Base-by-base conservation (phyloP, 1,284 basidiomycete genomes). In the Ustilago shanxiensis region DNA sequence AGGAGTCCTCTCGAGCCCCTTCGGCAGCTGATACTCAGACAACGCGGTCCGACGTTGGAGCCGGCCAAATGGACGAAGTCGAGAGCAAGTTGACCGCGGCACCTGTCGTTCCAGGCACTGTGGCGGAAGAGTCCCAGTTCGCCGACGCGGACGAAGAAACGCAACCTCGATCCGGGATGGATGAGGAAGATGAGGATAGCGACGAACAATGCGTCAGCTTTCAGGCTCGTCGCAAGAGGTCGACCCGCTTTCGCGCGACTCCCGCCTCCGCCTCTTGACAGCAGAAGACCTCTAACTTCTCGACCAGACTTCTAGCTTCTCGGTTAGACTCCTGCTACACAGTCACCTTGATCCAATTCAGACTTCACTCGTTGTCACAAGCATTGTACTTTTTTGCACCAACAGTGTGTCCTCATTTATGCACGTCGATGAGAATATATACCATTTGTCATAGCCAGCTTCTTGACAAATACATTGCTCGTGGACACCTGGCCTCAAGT, bases 121-220 rank as follows among this genome's bases (percentile, higher is more conserved):
- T 51, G 60, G 51, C 65, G 60, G 73, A 71, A 57, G 73, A 76
- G 57, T 72, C 65, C 61, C 76, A 78, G 37, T 78, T 74, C 41
- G 76, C 71, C 7, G 76, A 78, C 20, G 76, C 72, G 3, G 76
- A 78, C 28, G 76, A 77, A 52, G 66, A 70, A 4, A 41, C 52
- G 8, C 10, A 44, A n/a, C 24, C 44, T 7, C 31, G 49, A 22
- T 1, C 54, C 31, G 37, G 28, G 28, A 22, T 31, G 1, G 59
- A 63, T 9, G 66, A 69, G 0, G 71, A 74, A 0, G 72, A 74
- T 20, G 67, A 71, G 13, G 76, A 78, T 49, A 74, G 71, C 59
- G 76, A 78, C 58, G 76, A 71, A 5, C 57, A 67, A 26, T 64
- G 64, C 50, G 62, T 78, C 37, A 71, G 67, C 26, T 78, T 78